Conservation (phyloP, 768 basidiomycete genomes). For the Saitozyma sp. region DNA sequence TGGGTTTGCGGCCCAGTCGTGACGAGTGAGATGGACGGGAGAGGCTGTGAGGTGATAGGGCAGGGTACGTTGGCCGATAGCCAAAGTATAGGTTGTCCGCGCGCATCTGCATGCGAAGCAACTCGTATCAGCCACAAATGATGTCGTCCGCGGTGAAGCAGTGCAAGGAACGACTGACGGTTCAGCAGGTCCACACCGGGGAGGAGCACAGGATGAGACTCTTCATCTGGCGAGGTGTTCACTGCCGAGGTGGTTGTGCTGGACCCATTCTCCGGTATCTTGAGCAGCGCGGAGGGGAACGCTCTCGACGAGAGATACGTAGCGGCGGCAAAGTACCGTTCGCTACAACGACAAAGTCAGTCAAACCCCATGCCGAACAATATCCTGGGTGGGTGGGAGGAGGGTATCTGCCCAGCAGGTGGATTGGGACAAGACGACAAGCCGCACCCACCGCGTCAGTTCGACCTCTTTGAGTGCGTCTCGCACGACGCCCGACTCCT, state of each 20-base stretch:
- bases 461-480: constrained; percentile 51
- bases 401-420: too few species aligned
- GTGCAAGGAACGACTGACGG: constrained; percentile 48
- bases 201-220: constrained; percentile 69
- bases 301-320: constrained; percentile 84
- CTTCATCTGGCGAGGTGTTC: constrained; percentile 20
- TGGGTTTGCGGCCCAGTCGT: constrained; percentile 56
- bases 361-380: constrained; percentile 8
- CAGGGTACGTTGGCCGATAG: constrained; percentile 53
- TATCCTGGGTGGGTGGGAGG: too few species aligned
- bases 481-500: constrained; percentile 65
- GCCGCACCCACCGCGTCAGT: constrained; percentile 10
- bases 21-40: constrained; percentile 64
- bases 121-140: too few species aligned
- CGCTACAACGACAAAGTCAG: constrained; percentile 57
- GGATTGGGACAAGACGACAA: too few species aligned
- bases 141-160: too few species aligned
- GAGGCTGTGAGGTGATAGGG: constrained; percentile 2
- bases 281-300: constrained; percentile 81
- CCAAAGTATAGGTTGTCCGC: constrained; percentile 82
- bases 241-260: constrained; percentile 29
- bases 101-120: constrained; percentile 56
- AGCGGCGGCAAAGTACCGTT: constrained; percentile 67
- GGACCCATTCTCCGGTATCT: constrained; percentile 57
- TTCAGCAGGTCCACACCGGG: constrained; percentile 87